Percentiles rank a stretch among this genome's conserved stretches.
Evolutionary conservation across 1,139 yeast genomes (phyloP).

Genomic region (Wickerhamomyces sp.): DNA sequence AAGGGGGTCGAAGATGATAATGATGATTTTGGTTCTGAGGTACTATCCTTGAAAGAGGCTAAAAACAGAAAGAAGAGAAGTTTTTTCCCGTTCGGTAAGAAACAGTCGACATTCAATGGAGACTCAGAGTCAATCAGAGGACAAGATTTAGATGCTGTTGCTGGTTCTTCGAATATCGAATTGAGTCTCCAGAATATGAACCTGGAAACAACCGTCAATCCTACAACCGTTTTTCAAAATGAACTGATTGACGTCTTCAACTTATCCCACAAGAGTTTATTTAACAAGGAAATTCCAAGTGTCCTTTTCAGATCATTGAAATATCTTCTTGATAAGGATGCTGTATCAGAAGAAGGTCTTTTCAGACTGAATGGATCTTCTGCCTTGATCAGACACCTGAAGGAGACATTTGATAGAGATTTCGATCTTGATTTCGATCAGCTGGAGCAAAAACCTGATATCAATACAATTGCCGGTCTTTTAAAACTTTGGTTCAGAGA

Average conservation of each 20-base stretch:
- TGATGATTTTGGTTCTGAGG: conserved; percentile 19
- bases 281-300: conserved; percentile 58
- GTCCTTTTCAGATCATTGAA: conserved; percentile 74
- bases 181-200: conserved; percentile 26
- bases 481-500: conserved; percentile 71
- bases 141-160: conserved; percentile 1
- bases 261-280: conserved; percentile 42
- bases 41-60: conserved; percentile 28
- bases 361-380: conserved; percentile 91
- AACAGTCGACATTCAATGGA: conserved; percentile 8
- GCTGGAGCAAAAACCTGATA: conserved; percentile 38
- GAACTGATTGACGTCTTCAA: conserved; percentile 50
- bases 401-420: conserved; percentile 58
- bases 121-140: conserved; percentile 7
- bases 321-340: conserved; percentile 61
- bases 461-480: conserved; percentile 76
- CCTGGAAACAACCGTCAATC: conserved; percentile 9
- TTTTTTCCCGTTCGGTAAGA: conserved; percentile 52
- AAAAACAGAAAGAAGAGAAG: conserved; percentile 51
- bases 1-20: conserved; percentile 15
- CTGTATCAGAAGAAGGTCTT: conserved; percentile 82
- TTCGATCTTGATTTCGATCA: conserved; percentile 65
- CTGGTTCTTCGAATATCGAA: conserved; percentile 21
- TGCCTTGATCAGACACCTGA: conserved; percentile 65
- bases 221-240: conserved; percentile 56